Conservation (phyloP, 108 stramenopile species). For the Discostella stelligeroides region DNA sequence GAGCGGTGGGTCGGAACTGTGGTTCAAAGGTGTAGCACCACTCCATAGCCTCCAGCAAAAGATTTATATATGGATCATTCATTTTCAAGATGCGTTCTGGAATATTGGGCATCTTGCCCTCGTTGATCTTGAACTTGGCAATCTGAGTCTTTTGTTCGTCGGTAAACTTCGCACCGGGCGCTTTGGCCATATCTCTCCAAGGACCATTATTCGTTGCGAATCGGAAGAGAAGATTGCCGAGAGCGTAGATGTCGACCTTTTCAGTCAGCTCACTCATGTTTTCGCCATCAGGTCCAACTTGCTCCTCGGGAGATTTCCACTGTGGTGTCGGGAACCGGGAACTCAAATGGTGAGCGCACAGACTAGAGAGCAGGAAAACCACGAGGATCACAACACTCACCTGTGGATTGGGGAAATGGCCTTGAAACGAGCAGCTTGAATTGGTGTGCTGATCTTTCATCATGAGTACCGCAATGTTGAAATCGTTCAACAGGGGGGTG, state of each 20-base stretch:
- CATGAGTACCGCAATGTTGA: slow-evolving; percentile 54
- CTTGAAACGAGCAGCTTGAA: slow-evolving; percentile 33
- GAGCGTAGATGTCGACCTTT: slow-evolving; percentile 45
- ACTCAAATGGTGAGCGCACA: background rate
- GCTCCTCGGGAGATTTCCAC: slow-evolving; percentile 49
- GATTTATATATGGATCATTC: slow-evolving; percentile 36
- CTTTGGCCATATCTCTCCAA: slow-evolving; percentile 29
- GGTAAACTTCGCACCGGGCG: slow-evolving; percentile 11
- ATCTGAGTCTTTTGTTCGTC: slow-evolving; percentile 32
- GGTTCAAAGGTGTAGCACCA: slow-evolving; percentile 43
- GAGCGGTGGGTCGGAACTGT: slow-evolving; percentile 39
- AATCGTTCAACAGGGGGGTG: slow-evolving; percentile 46
- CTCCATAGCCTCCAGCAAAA: slow-evolving; percentile 40
- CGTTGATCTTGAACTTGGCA: slow-evolving; percentile 29
- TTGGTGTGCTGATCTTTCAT: slow-evolving; percentile 35
- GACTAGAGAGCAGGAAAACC: background rate
- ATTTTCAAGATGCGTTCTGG: slow-evolving; percentile 27
- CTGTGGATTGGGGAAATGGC: slow-evolving; percentile 53
- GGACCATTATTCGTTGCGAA: slow-evolving; percentile 38
- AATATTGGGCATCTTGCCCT: slow-evolving; percentile 37
- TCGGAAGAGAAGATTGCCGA: slow-evolving; percentile 39
- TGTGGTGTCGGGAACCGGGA: background rate
- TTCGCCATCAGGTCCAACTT: slow-evolving; percentile 24
- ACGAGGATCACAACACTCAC: slow-evolving; percentile 1
- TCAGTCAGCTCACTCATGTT: slow-evolving; percentile 18